phyloP scores from a whole-genome alignment of 345 rosid genomes.

The Brassica carinata region DNA sequence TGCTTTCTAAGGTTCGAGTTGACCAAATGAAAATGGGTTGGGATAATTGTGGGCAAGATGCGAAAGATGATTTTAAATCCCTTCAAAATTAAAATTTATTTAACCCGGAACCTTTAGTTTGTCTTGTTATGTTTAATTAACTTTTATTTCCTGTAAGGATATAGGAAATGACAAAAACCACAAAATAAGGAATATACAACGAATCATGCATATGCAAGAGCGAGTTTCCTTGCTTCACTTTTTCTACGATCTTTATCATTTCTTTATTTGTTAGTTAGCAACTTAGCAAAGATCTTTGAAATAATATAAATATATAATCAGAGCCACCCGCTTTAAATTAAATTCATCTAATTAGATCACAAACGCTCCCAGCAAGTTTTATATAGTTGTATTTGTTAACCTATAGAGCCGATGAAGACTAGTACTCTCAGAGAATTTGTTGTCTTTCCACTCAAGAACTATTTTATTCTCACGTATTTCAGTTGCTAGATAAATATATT shows the following conservation, averaged over 20 bases:
- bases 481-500: neutral
- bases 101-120: neutral
- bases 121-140: neutral
- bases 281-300: neutral
- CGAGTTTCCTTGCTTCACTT: slow-evolving; percentile 14
- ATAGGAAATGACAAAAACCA: neutral
- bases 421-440: neutral
- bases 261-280: neutral
- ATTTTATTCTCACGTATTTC: neutral
- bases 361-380: neutral
- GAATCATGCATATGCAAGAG: slow-evolving; percentile 8
- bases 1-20: too few relatives aligned
- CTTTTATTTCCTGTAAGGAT: neutral
- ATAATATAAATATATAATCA: slow-evolving; percentile 1
- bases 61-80: neutral
- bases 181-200: slow-evolving; percentile 15
- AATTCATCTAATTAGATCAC: neutral
- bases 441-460: neutral
- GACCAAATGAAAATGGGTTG: too few relatives aligned
- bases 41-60: neutral
- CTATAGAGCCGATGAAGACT: neutral
- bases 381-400: neutral
- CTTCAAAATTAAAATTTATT: neutral
- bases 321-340: slow-evolving; percentile 4
- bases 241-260: slow-evolving; percentile 3